Evolutionary conservation across 257 asterid species (phyloP).

Genomic region (Primulina eburnea): DNA sequence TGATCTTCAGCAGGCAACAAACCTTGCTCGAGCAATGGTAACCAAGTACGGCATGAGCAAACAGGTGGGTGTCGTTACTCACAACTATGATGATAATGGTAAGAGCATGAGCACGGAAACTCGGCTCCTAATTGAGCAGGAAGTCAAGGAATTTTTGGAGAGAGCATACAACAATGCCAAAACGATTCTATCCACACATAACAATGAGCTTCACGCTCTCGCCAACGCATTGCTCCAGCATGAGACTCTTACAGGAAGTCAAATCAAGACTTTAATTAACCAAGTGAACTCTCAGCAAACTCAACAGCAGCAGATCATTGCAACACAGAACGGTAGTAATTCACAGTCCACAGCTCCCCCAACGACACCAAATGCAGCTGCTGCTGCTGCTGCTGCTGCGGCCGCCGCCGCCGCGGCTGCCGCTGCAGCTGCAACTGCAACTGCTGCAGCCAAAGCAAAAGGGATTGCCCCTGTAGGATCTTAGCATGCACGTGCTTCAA

Average conservation of each 20-base stretch:
- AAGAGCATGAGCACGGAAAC: constrained; percentile 80
- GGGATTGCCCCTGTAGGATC: constrained; percentile 74
- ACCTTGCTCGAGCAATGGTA: constrained; percentile 67
- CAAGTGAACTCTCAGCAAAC: constrained; percentile 36
- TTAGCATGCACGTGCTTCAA: constrained; percentile 25
- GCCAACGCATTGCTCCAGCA: constrained; percentile 69
- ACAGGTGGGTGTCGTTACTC: constrained; percentile 60
- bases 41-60: constrained; percentile 70
- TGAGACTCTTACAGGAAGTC: constrained; percentile 61
- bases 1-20: constrained; percentile 60
- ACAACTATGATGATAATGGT: constrained; percentile 57
- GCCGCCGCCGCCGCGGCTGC: constrained; percentile 43
- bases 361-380: constrained; percentile 51
- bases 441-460: constrained; percentile 69
- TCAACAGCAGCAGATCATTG: constrained; percentile 28
- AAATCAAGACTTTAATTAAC: constrained; percentile 50
- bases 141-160: constrained; percentile 48
- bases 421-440: constrained; percentile 40
- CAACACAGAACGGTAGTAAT: constrained; percentile 26
- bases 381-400: constrained; percentile 71
- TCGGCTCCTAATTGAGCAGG: constrained; percentile 60
- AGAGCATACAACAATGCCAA: constrained; percentile 62
- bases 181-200: constrained; percentile 45
- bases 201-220: constrained; percentile 61
- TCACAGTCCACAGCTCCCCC: constrained; percentile 41